Percentiles rank a stretch among this genome's conserved stretches.
phyloP scores from a whole-genome alignment of 2,329 filamentous ascomycete species.

The Arthrobotrys conoides region DNA sequence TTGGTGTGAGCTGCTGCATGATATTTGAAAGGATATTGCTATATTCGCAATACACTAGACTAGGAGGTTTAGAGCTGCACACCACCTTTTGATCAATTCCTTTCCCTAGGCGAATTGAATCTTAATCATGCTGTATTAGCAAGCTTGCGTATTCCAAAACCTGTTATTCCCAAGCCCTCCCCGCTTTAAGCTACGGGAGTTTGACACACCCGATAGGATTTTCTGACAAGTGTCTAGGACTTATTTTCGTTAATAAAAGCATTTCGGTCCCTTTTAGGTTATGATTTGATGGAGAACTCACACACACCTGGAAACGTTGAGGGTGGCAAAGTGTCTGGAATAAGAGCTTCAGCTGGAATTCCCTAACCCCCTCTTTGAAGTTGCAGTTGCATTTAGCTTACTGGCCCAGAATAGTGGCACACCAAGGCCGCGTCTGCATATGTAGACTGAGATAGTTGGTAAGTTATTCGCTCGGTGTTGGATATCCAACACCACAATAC shows the following conservation, averaged over 20 bases:
- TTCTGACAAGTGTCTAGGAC: slow-evolving; percentile 19
- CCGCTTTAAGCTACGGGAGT: slow-evolving; percentile 23
- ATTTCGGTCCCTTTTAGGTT: background rate
- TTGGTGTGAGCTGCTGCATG: slow-evolving; percentile 49
- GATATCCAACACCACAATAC: slow-evolving; percentile 15
- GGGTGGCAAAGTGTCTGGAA: slow-evolving; percentile 45
- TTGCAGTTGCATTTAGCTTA: slow-evolving; percentile 17
- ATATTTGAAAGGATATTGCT: slow-evolving; percentile 27
- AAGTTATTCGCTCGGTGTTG: slow-evolving; percentile 29
- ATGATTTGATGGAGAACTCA: slow-evolving; percentile 12
- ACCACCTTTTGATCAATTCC: slow-evolving; percentile 52
- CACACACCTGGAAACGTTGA: slow-evolving; percentile 39
- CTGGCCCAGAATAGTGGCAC: slow-evolving; percentile 46
- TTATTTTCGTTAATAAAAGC: slow-evolving; percentile 5
- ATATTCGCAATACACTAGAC: slow-evolving; percentile 28
- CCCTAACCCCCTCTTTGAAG: slow-evolving; percentile 28
- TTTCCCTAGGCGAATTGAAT: slow-evolving; percentile 9
- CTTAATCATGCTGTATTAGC: slow-evolving; percentile 21
- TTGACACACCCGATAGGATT: slow-evolving; percentile 31
- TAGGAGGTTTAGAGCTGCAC: slow-evolving; percentile 40
- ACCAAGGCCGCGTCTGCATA: slow-evolving; percentile 26
- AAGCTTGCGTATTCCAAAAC: slow-evolving; percentile 54
- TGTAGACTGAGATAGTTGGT: slow-evolving; percentile 15
- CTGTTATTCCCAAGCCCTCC: slow-evolving; percentile 39
- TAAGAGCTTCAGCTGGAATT: slow-evolving; percentile 35